Conservation (phyloP, 331 rosid species). For the Acacia pycnantha region DNA sequence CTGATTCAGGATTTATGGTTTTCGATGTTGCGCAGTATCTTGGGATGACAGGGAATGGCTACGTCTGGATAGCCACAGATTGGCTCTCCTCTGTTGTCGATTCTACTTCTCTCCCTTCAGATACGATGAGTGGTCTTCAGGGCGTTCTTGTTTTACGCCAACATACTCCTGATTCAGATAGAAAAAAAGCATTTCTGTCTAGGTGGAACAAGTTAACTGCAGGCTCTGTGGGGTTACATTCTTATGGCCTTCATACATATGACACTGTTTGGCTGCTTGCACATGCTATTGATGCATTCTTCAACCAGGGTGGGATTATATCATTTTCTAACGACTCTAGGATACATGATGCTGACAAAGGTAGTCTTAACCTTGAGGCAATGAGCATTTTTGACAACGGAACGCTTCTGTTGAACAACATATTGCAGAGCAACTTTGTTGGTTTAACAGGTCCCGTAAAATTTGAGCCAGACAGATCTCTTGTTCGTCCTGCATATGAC, state of each 20-base stretch:
- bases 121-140: slow-evolving; percentile 55
- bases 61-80: slow-evolving; percentile 92
- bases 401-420: slow-evolving; percentile 54
- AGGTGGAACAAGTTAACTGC: slow-evolving; percentile 81
- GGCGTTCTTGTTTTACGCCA: slow-evolving; percentile 84
- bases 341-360: slow-evolving; percentile 31
- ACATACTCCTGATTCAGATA: slow-evolving; percentile 76
- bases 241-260: slow-evolving; percentile 89
- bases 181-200: slow-evolving; percentile 60
- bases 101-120: slow-evolving; percentile 49
- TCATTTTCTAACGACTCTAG: slow-evolving; percentile 72
- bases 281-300: slow-evolving; percentile 71
- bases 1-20: slow-evolving; percentile 63
- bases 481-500: slow-evolving; percentile 77
- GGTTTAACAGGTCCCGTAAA: slow-evolving; percentile 81
- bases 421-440: slow-evolving; percentile 58
- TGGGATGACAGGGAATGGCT: slow-evolving; percentile 80
- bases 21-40: slow-evolving; percentile 73
- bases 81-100: slow-evolving; percentile 86
- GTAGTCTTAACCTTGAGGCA: slow-evolving; percentile 72
- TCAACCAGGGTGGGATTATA: slow-evolving; percentile 61
- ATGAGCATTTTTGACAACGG: slow-evolving; percentile 87
- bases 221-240: slow-evolving; percentile 64
- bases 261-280: slow-evolving; percentile 89
- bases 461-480: slow-evolving; percentile 56